Percentiles rank a stretch among this genome's conserved stretches.
phyloP scores from a whole-genome alignment of 2,329 filamentous ascomycete genomes.

The Penicillium janthinellum region DNA sequence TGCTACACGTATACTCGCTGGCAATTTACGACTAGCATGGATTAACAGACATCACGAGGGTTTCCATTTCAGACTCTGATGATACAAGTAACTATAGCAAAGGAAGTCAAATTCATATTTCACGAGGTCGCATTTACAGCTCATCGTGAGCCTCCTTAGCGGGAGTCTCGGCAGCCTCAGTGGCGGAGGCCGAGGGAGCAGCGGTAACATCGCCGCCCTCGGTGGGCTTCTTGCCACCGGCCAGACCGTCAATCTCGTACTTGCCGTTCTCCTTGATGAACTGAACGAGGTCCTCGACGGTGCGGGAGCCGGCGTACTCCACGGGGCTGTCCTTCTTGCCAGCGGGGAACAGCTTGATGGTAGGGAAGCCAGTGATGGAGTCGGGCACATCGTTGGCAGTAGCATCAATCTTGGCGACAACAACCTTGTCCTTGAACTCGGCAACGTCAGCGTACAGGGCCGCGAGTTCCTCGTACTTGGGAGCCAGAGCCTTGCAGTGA shows the following conservation, averaged over 20 bases:
- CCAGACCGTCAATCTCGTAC: constrained; percentile 71
- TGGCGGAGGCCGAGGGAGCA: constrained; percentile 15
- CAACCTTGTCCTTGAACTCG: constrained; percentile 60
- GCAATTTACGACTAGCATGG: neutral
- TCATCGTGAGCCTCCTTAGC: constrained; percentile 42
- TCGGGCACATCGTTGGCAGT: constrained; percentile 96
- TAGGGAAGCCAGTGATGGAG: constrained; percentile 96
- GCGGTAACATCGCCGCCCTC: constrained; percentile 43
- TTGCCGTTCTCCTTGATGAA: constrained; percentile 97
- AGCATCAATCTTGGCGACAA: constrained; percentile 88
- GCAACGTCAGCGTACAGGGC: constrained; percentile 55
- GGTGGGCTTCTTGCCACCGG: constrained; percentile 59
- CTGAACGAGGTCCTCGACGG: constrained; percentile 83
- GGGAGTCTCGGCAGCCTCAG: constrained; percentile 27
- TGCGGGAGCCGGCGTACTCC: constrained; percentile 85
- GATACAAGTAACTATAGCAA: constrained; percentile 18
- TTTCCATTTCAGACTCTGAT: constrained; percentile 18
- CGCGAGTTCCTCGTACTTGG: constrained; percentile 68
- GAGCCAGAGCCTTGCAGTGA: constrained; percentile 69
- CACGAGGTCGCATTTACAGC: constrained; percentile 32
- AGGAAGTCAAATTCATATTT: constrained; percentile 1
- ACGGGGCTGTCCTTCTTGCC: constrained; percentile 82
- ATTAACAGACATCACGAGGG: constrained; percentile 2
- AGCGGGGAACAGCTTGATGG: constrained; percentile 96
- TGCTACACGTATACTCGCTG: neutral